Base-by-base conservation (phyloP, 164 flowering plant species). In the Akebia trifoliata region DNA sequence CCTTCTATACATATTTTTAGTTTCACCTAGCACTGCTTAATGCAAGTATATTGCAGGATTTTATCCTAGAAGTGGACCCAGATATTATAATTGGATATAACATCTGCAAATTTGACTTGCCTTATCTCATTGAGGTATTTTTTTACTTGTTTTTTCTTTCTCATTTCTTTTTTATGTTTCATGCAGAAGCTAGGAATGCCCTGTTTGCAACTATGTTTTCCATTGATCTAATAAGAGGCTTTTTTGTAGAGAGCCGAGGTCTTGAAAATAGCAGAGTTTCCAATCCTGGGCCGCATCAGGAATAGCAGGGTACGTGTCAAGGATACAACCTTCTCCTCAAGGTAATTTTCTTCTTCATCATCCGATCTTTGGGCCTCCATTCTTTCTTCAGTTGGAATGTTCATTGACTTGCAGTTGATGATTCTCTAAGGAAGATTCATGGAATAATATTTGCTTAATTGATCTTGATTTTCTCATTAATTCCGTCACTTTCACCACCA, bases 51-150 rank as follows among this genome's bases (percentile, higher is more conserved):
- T 69, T 76, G 65, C 85, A 90, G 96, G 95, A 94, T 64, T 79
- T 94, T 44, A 70, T 94, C 42, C 82, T 84, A 36, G 84, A 82
- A 68, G 88, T 94, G 58, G 99, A 94, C 66, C 99, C 99, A 56
- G 99, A 94, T 76, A 82, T 94, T 43, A 88, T 94, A 37, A 90
- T 94, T 71, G 99, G 99, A 35, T 94, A 94, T 65, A 94, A 94
- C 70, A 94, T 94, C 54, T 88, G 96, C 94, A 94, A 94, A 53
- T 94, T 94, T 78, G 99, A 94, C 76, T 75, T 94, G 78, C 97
- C 99, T 28, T 94, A 94, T 82, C 95, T 90, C 44, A 83, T 94
- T 66, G 91, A 87, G 97, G 99, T 90, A 60, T 26, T 50, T 28
- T 34, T 28, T 36, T 63, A 40, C 35, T 54, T 34, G 28, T 26